phyloP scores from a whole-genome alignment of 148 eudicot species.

The Chenopodium berlandieri region DNA sequence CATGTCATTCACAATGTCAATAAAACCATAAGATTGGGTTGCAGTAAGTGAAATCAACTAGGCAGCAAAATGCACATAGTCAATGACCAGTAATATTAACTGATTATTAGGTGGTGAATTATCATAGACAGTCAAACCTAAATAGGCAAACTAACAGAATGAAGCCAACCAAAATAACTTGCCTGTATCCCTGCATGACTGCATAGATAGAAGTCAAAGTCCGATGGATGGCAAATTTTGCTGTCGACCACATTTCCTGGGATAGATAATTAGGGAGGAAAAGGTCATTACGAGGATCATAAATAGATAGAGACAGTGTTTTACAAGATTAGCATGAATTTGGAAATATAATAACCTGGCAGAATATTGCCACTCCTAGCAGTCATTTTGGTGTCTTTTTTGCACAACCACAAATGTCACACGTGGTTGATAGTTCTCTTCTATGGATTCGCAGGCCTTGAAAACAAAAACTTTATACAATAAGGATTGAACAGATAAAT shows the following conservation, averaged over 20 bases:
- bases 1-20: neutral
- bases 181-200: constrained; percentile 94
- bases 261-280: neutral
- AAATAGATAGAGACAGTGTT: neutral
- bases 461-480: neutral
- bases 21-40: neutral
- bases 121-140: no score
- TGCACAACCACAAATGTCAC: constrained; percentile 91
- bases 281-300: neutral
- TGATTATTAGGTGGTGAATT: no score
- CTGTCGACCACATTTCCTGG: constrained; percentile 69
- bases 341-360: constrained; percentile 49
- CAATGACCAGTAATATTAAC: no score
- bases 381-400: constrained; percentile 66
- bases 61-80: neutral
- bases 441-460: constrained; percentile 69
- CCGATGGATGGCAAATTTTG: constrained; percentile 62
- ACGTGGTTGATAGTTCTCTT: constrained; percentile 54
- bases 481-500: neutral
- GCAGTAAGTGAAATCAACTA: neutral
- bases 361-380: constrained; percentile 85
- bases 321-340: neutral
- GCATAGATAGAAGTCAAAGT: constrained; percentile 65
- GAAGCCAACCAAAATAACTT: neutral
- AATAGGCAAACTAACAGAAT: neutral